Conservation (phyloP, 768 basidiomycete genomes). For the Chiua virens region DNA sequence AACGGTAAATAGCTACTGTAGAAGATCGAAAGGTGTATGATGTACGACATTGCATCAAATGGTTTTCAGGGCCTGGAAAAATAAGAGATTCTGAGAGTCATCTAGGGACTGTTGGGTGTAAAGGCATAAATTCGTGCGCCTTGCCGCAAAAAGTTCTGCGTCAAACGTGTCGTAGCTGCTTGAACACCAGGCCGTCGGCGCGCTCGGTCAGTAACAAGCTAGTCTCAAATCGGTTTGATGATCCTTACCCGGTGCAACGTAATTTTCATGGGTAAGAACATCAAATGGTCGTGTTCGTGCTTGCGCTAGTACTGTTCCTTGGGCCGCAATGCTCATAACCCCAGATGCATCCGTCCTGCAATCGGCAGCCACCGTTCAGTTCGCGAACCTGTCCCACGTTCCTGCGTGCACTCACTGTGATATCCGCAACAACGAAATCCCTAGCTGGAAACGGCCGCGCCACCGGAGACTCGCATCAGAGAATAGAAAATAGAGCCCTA, state of each 20-base stretch:
- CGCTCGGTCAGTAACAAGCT: conserved; percentile 13
- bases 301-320: conserved; percentile 67
- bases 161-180: conserved; percentile 50
- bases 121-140: conserved; percentile 57
- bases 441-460: conserved; percentile 73
- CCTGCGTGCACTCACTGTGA: conserved; percentile 57
- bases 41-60: conserved; percentile 16
- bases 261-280: conserved; percentile 69
- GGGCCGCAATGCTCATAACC: conserved; percentile 49
- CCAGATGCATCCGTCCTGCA: conserved; percentile 52
- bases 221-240: conserved; percentile 21
- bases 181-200: conserved; percentile 12
- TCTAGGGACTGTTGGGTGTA: conserved; percentile 38
- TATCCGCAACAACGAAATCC: conserved; percentile 70
- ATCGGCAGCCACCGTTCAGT: conserved; percentile 18
- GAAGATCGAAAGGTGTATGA: conserved; percentile 29
- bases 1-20: conserved; percentile 24
- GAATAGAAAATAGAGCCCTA: conserved; percentile 86
- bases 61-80: conserved; percentile 1
- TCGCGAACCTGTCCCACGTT: conserved; percentile 9
- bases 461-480: conserved; percentile 86
- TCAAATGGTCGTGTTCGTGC: conserved; percentile 77
- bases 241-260: conserved; percentile 75
- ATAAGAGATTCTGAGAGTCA: conserved; percentile 1
- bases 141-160: conserved; percentile 57